These are phyloP conservation scores for Xerocomus cyaneibrunnescens DNA, from an alignment of 1,284 basidiomycete species.

Conservation along the genomic window DNA sequence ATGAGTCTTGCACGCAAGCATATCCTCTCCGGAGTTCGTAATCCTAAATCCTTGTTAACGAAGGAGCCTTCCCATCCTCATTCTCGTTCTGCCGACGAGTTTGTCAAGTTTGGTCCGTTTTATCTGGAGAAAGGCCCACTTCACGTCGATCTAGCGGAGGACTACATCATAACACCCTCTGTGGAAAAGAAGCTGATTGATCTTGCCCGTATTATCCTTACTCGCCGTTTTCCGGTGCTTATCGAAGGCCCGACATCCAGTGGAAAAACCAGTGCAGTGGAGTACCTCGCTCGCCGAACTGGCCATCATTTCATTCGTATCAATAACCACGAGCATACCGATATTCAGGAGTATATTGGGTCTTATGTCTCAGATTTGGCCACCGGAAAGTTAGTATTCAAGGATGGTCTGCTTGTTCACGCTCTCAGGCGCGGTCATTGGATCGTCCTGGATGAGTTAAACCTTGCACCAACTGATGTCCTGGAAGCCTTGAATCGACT, in stretches of 20 bases:
- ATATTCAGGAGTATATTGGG: slow-evolving; percentile 98
- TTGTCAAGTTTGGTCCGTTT: slow-evolving; percentile 89
- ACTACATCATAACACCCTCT: slow-evolving; percentile 95
- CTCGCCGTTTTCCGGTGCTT: slow-evolving; percentile 89
- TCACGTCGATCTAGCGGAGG: slow-evolving; percentile 60
- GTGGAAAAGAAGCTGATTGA: slow-evolving; percentile 95
- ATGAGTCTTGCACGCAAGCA: slow-evolving; percentile 72
- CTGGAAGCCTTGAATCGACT: slow-evolving; percentile 96
- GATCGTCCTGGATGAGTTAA: slow-evolving; percentile 98
- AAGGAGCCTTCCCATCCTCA: slow-evolving; percentile 65
- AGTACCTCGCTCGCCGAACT: slow-evolving; percentile 91
- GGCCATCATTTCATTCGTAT: slow-evolving; percentile 97
- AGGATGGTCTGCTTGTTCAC: slow-evolving; percentile 91
- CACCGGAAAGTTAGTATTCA: slow-evolving; percentile 92
- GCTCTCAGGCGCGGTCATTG: slow-evolving; percentile 93
- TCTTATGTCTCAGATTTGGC: slow-evolving; percentile 93
- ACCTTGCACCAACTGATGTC: slow-evolving; percentile 97
- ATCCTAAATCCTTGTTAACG: slow-evolving; percentile 71
- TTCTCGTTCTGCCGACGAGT: slow-evolving; percentile 51
- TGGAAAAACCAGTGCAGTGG: slow-evolving; percentile 96
- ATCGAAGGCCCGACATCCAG: slow-evolving; percentile 98
- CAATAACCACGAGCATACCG: slow-evolving; percentile 99
- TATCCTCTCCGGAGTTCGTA: slow-evolving; percentile 82
- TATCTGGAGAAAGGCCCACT: slow-evolving; percentile 82
- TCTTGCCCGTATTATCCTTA: slow-evolving; percentile 88